Evolutionary conservation across 2,329 filamentous ascomycete genomes (phyloP).

Genomic region (Podosphaera fusca): DNA sequence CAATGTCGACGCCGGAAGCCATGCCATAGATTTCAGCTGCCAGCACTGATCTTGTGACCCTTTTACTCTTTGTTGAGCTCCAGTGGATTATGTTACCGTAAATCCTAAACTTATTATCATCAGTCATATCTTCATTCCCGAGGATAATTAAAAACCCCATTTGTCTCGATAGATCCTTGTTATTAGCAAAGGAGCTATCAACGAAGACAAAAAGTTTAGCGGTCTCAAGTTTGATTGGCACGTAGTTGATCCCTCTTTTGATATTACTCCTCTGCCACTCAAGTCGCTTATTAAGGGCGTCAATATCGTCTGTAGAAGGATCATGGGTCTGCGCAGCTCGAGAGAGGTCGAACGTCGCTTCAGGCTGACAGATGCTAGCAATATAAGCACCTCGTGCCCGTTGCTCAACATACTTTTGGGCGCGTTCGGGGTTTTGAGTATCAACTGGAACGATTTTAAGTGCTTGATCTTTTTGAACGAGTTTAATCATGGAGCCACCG

Average conservation of each 20-base stretch:
- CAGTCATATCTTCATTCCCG: not conserved
- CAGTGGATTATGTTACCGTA: not conserved
- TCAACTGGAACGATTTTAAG: not conserved
- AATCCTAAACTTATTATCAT: not conserved
- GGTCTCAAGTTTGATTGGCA: not conserved
- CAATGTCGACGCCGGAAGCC: no score
- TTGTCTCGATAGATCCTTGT: not conserved
- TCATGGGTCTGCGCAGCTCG: not conserved
- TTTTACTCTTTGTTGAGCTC: not conserved
- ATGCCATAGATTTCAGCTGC: no score
- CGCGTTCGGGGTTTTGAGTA: not conserved
- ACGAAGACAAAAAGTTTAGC: conserved; percentile 1
- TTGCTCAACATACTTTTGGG: not conserved
- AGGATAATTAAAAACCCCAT: not conserved
- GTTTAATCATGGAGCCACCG: not conserved
- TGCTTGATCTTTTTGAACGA: not conserved
- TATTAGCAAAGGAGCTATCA: not conserved
- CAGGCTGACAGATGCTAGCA: not conserved
- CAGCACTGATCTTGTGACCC: not conserved
- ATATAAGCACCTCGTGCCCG: not conserved
- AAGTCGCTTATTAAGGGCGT: not conserved
- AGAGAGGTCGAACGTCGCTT: not conserved
- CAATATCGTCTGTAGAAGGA: not conserved
- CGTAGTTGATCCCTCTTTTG: not conserved
- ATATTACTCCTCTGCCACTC: not conserved